A percentile compares a stretch with the other conserved stretches of the same genome.
Conservation (phyloP, 176 grass and related monocot species). For the Hsuehochloa calcarea region DNA sequence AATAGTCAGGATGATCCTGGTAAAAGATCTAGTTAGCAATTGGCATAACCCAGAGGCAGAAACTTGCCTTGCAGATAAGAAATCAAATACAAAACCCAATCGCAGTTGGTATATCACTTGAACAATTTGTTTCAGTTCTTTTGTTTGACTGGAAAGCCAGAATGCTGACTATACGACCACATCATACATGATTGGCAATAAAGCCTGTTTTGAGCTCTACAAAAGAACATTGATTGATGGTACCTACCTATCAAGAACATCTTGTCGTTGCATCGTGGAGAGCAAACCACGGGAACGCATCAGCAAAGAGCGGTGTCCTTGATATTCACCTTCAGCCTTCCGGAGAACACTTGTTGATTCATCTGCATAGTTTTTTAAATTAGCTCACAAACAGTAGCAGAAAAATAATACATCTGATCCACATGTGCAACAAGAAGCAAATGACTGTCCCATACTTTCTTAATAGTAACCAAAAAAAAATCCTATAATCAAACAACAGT, state of each 20-base stretch:
- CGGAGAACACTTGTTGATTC: constrained; percentile 78
- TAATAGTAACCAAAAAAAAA: neutral
- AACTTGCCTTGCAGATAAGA: neutral
- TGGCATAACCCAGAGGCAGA: neutral
- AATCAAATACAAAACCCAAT: neutral
- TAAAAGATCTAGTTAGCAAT: constrained; percentile 29
- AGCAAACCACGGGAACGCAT: constrained; percentile 69
- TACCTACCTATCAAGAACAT: constrained; percentile 83
- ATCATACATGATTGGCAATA: neutral
- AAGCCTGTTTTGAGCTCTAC: neutral
- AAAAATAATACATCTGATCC: neutral
- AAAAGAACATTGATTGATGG: neutral
- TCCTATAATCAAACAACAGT: neutral
- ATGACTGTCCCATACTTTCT: neutral
- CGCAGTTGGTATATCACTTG: neutral
- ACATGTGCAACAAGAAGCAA: neutral
- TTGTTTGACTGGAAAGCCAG: neutral
- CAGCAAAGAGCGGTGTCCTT: constrained; percentile 85
- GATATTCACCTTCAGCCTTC: constrained; percentile 84
- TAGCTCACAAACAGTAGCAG: neutral
- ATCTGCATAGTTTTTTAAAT: constrained; percentile 47
- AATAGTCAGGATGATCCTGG: constrained; percentile 64
- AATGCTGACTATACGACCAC: neutral
- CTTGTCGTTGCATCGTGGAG: constrained; percentile 78
- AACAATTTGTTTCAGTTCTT: neutral